Percentiles rank a stretch among this genome's conserved stretches.
phyloP scores from a whole-genome alignment of 75 land plant species.

The Azolla pinnata region DNA sequence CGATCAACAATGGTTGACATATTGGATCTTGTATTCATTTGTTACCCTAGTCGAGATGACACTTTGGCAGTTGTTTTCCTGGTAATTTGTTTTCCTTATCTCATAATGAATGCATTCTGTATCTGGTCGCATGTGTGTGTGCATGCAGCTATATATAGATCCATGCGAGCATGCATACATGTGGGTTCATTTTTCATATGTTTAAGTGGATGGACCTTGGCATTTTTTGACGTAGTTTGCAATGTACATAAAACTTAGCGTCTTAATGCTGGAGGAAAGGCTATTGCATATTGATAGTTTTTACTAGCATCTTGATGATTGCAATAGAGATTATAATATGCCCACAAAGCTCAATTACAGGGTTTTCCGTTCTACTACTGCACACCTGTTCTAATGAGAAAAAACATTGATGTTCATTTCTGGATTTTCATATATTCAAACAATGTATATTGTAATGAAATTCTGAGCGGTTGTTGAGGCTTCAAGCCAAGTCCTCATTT shows the following conservation, averaged over 20 bases:
- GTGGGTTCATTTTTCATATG: not conserved
- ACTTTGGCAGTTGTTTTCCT: constrained; percentile 25
- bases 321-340: too few species aligned
- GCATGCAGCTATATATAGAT: not conserved
- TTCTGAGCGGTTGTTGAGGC: not conserved
- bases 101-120: too few species aligned
- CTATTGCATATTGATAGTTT: too few species aligned
- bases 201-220: not conserved
- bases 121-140: too few species aligned
- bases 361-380: too few species aligned
- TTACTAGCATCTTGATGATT: too few species aligned
- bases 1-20: constrained; percentile 80
- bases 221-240: not conserved
- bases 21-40: constrained; percentile 78
- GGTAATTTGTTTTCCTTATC: constrained; percentile 24
- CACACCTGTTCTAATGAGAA: too few species aligned
- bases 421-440: too few species aligned
- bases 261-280: too few species aligned
- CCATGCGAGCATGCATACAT: not conserved
- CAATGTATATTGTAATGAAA: not conserved
- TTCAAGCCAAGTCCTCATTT: not conserved
- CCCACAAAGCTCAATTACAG: too few species aligned
- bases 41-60: constrained; percentile 60
- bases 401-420: too few species aligned
- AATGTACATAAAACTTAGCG: too few species aligned